Percentiles rank a stretch among this genome's conserved stretches.
These are phyloP conservation scores for Metschnikowia santaceciliae DNA, from an alignment of 805 yeast genomes.

Conservation along the genomic window DNA sequence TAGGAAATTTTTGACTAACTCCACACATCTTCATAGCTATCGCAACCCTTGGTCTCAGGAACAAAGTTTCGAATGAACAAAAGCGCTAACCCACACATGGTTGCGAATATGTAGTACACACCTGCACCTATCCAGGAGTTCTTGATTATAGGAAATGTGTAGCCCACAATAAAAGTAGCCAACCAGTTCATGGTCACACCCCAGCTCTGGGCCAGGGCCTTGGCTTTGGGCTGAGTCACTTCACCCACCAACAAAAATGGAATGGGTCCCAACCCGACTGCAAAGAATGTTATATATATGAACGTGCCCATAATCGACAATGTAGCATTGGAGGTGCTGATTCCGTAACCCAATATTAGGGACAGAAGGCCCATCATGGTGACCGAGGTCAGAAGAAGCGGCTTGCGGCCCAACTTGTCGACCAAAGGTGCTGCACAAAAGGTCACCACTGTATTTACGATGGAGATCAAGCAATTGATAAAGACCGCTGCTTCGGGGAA, in stretches of 20 bases:
- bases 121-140: constrained; percentile 62
- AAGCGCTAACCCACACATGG: constrained; percentile 48
- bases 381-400: constrained; percentile 63
- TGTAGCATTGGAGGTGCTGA: constrained; percentile 42
- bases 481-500: constrained; percentile 69
- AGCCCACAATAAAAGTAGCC: constrained; percentile 80
- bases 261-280: constrained; percentile 91
- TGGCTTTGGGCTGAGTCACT: constrained; percentile 76
- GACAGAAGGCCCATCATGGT: constrained; percentile 65
- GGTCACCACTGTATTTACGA: constrained; percentile 72
- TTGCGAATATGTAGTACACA: constrained; percentile 70
- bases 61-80: constrained; percentile 44
- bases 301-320: constrained; percentile 63
- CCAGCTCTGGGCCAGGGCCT: constrained; percentile 86
- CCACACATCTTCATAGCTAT: constrained; percentile 69
- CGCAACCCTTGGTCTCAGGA: constrained; percentile 76
- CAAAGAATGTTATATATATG: constrained; percentile 77
- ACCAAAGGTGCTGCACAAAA: constrained; percentile 68
- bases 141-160: constrained; percentile 71
- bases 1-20: constrained; percentile 3
- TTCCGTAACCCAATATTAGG: constrained; percentile 62
- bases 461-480: constrained; percentile 73
- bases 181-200: constrained; percentile 92
- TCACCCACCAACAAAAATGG: constrained; percentile 89
- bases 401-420: constrained; percentile 74